These are phyloP conservation scores for Cicer judaicum DNA, from an alignment of 306 rosid species.

Conservation along the genomic window DNA sequence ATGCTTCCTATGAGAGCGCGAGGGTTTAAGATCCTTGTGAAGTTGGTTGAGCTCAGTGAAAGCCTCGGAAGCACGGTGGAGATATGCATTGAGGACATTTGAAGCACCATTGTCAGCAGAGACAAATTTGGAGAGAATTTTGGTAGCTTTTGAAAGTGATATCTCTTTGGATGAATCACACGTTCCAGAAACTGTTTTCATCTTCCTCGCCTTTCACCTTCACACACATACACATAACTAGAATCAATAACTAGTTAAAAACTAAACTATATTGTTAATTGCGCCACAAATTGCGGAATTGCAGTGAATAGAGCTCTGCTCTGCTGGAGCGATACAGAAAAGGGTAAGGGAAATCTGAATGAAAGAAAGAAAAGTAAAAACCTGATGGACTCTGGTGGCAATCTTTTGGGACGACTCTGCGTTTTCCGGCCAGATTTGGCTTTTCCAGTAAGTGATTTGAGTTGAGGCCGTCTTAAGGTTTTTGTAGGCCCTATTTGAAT, in stretches of 20 bases:
- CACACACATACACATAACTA: not conserved
- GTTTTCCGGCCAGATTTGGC: no score
- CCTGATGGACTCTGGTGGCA: no score
- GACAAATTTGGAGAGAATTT: slow-evolving; percentile 47
- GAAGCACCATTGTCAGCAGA: slow-evolving; percentile 55
- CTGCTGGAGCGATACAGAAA: no score
- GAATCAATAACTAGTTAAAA: not conserved
- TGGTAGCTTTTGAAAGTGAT: slow-evolving; percentile 50
- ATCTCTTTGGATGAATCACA: slow-evolving; percentile 36
- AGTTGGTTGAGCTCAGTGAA: slow-evolving; percentile 49
- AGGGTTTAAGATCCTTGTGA: slow-evolving; percentile 44
- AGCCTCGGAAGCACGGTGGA: slow-evolving; percentile 39
- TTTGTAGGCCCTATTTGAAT: no score
- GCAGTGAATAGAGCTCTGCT: not conserved
- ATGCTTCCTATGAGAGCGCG: slow-evolving; percentile 40
- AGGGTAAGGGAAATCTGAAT: no score
- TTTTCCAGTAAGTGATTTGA: no score
- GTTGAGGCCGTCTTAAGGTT: no score
- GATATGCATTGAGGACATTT: slow-evolving; percentile 36
- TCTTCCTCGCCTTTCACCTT: slow-evolving; percentile 18
- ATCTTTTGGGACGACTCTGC: no score
- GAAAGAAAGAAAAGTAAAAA: no score
- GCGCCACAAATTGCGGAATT: no score
- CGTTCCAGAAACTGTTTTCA: slow-evolving; percentile 43
- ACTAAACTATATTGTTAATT: not conserved